Conservation (phyloP, 2,329 filamentous ascomycete genomes). For the Botryotinia narcissicola region DNA sequence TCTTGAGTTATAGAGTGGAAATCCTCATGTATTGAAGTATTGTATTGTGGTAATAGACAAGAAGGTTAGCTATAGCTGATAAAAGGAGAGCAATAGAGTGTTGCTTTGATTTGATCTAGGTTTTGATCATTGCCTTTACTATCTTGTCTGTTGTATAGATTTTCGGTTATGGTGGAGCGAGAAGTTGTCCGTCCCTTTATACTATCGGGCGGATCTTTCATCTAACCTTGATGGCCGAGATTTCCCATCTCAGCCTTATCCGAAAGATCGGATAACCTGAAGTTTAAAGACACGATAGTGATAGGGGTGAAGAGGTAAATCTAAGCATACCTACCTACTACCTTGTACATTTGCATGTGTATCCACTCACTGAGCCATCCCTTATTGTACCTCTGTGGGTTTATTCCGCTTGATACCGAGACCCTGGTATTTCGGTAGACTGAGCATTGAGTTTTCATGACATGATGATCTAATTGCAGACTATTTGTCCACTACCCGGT, state of each 20-base stretch:
- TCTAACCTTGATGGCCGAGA: not conserved
- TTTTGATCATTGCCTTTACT: not conserved
- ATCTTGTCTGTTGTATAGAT: not conserved
- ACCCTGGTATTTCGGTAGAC: not conserved
- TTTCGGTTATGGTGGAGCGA: not conserved
- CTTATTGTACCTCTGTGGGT: not conserved
- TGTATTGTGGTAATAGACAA: not conserved
- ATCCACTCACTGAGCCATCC: not conserved
- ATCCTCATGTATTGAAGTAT: not conserved
- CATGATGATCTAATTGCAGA: not conserved
- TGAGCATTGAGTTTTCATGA: not conserved
- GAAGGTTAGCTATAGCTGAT: fast-evolving
- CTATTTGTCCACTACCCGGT: not conserved
- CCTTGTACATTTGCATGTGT: not conserved
- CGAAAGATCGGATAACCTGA: not conserved
- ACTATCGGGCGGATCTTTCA: not conserved
- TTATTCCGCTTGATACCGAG: not conserved
- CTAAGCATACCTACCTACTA: not conserved
- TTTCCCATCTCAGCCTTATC: not conserved
- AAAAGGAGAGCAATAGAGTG: not conserved
- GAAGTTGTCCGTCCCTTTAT: not conserved
- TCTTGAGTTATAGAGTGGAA: not conserved
- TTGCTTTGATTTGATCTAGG: not conserved
- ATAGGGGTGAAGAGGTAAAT: not conserved
- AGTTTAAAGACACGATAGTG: not conserved